Evolutionary conservation across 768 basidiomycete genomes (phyloP).

Genomic region (Symmetrospora coprosmae): DNA sequence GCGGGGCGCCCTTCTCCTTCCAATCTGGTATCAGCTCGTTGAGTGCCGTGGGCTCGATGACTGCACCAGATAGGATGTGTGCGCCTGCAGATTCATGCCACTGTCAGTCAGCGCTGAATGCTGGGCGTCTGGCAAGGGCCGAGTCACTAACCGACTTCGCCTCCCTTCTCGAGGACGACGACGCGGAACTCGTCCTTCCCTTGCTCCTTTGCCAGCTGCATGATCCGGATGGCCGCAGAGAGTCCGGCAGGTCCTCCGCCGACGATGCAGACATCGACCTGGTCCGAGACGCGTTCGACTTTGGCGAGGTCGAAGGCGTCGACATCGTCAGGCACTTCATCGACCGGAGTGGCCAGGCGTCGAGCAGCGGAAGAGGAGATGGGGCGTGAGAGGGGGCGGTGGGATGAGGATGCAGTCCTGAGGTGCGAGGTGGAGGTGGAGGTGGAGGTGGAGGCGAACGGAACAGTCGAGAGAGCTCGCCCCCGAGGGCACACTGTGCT

Average conservation of each 20-base stretch:
- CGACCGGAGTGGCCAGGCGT: neutral
- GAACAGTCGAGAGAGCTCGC: no score
- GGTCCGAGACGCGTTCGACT: constrained; percentile 74
- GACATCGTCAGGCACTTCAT: neutral
- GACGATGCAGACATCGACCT: constrained; percentile 93
- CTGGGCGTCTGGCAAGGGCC: neutral
- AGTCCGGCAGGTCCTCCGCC: constrained; percentile 91
- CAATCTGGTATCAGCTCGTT: constrained; percentile 82
- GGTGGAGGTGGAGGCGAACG: neutral
- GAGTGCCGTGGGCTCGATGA: constrained; percentile 80
- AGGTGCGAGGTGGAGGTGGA: neutral
- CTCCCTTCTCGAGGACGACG: constrained; percentile 87
- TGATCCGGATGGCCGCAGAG: constrained; percentile 85
- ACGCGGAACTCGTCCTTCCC: constrained; percentile 62
- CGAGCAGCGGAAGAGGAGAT: neutral
- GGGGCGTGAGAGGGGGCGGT: neutral
- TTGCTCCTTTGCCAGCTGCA: constrained; percentile 70
- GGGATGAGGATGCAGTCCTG: neutral
- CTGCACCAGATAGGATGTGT: constrained; percentile 89
- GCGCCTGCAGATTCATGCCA: constrained; percentile 46
- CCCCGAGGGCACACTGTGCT: no score
- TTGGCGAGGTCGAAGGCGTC: constrained; percentile 30
- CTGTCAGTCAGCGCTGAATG: neutral
- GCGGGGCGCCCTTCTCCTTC: constrained; percentile 57
- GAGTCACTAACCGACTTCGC: constrained; percentile 61